Percentiles rank a stretch among this genome's conserved stretches.
These are phyloP conservation scores for Mesembryanthemum crystallinum DNA, from an alignment of 148 eudicot species.

Conservation along the genomic window DNA sequence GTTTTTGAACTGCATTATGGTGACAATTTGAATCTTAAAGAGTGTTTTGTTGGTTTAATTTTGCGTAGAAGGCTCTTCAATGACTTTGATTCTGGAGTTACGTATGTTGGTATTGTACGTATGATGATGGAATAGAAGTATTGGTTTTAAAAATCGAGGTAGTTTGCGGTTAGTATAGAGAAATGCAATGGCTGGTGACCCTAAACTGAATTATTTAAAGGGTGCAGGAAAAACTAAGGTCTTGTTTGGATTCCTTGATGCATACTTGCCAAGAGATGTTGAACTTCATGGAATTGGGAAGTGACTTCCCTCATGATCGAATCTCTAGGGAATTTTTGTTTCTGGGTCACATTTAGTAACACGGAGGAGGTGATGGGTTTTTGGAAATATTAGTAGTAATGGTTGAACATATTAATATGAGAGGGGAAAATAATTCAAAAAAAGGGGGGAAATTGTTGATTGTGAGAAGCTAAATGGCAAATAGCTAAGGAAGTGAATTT, in stretches of 20 bases:
- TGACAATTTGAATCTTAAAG: not conserved
- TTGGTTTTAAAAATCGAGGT: not conserved
- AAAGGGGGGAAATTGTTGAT: too few species aligned
- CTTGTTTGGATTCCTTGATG: not conserved
- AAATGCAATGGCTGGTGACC: not conserved
- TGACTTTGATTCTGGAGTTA: not conserved
- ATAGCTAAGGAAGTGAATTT: not conserved
- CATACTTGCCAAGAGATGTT: not conserved
- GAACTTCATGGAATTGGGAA: not conserved
- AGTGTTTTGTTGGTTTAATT: not conserved
- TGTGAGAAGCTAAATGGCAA: not conserved
- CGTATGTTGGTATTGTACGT: not conserved
- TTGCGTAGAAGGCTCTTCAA: not conserved
- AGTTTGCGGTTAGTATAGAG: not conserved
- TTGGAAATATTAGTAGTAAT: not conserved
- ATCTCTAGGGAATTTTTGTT: not conserved
- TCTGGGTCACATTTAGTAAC: too few species aligned
- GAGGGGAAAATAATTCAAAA: not conserved
- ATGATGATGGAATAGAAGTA: not conserved
- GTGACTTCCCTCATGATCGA: not conserved
- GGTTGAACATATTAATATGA: not conserved
- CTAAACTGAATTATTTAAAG: too few species aligned
- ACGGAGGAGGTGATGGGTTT: not conserved
- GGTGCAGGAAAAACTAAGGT: too few species aligned
- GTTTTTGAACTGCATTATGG: slow-evolving; percentile 9